Evolutionary conservation across 2,329 filamentous ascomycete genomes (phyloP).

Genomic region (Sphaerulina populicola): DNA sequence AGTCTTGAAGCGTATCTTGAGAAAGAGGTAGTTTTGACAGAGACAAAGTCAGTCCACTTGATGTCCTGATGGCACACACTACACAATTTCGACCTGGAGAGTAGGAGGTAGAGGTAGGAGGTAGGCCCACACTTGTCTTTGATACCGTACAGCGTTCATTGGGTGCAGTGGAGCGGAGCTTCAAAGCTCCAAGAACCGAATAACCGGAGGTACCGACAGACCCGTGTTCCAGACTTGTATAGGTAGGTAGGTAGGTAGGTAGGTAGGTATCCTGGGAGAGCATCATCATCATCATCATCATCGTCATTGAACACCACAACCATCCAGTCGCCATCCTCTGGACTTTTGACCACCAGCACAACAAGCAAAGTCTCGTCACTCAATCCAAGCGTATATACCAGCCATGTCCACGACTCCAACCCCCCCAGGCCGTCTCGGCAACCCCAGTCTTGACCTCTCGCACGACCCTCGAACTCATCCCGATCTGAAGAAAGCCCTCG

Average conservation of each 20-base stretch:
- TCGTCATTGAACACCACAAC: too few species aligned
- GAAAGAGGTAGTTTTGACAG: too few species aligned
- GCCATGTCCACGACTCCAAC: conserved; percentile 6
- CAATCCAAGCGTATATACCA: not conserved
- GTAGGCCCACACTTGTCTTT: not conserved
- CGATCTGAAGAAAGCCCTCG: conserved; percentile 10
- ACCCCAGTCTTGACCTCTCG: conserved; percentile 13
- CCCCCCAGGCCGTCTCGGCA: conserved; percentile 23
- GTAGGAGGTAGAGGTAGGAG: too few species aligned
- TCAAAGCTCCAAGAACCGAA: not conserved
- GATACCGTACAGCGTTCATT: conserved; percentile 1
- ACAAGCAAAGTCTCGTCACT: not conserved
- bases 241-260: not conserved
- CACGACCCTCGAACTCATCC: conserved; percentile 23
- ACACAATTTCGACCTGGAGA: too few species aligned
- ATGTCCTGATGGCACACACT: too few species aligned
- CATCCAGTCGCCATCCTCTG: too few species aligned
- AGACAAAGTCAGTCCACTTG: too few species aligned
- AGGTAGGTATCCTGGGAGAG: not conserved
- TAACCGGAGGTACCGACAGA: not conserved
- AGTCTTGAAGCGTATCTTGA: too few species aligned
- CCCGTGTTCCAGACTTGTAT: not conserved
- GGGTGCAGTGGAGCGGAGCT: too few species aligned
- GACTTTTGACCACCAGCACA: not conserved
- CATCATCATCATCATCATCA: too few species aligned